phyloP scores from a whole-genome alignment of 2,329 filamentous ascomycete species.

The Aspergillus fructus region DNA sequence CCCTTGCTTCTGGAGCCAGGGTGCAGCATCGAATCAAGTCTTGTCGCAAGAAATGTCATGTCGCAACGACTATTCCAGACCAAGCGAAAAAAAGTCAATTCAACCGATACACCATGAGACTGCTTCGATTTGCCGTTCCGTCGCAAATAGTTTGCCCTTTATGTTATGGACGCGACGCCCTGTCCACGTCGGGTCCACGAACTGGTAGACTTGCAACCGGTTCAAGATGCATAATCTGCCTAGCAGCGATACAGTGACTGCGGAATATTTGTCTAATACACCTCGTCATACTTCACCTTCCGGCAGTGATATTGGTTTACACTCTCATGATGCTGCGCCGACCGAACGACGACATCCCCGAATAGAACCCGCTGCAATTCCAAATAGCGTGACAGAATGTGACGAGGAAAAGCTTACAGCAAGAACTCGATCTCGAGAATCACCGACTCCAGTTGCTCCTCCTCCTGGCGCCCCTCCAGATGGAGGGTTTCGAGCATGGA shows the following conservation, averaged over 20 bases:
- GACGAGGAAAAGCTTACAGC: conserved; percentile 7
- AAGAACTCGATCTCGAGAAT: conserved; percentile 5
- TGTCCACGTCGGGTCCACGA: neutral
- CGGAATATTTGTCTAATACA: neutral
- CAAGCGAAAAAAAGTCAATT: neutral
- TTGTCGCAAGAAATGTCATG: conserved; percentile 1
- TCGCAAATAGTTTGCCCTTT: neutral
- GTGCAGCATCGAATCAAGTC: neutral
- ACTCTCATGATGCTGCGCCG: neutral
- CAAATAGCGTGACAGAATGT: neutral
- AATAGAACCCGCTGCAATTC: neutral
- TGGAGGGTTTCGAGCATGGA: conserved; percentile 33
- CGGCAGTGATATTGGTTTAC: neutral
- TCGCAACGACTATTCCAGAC: neutral
- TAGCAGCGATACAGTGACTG: conserved; percentile 5
- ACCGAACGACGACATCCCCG: neutral
- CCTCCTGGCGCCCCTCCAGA: conserved; percentile 26
- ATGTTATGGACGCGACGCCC: neutral
- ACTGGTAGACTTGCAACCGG: neutral
- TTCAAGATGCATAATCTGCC: neutral
- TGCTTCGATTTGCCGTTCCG: neutral
- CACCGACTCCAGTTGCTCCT: conserved; percentile 20
- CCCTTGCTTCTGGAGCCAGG: conserved; percentile 10
- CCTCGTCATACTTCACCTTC: neutral
- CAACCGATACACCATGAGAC: neutral